Percentiles rank a stretch among this genome's conserved stretches.
Conservation (phyloP, 768 basidiomycete genomes). For the Leccinum fibrillosum region DNA sequence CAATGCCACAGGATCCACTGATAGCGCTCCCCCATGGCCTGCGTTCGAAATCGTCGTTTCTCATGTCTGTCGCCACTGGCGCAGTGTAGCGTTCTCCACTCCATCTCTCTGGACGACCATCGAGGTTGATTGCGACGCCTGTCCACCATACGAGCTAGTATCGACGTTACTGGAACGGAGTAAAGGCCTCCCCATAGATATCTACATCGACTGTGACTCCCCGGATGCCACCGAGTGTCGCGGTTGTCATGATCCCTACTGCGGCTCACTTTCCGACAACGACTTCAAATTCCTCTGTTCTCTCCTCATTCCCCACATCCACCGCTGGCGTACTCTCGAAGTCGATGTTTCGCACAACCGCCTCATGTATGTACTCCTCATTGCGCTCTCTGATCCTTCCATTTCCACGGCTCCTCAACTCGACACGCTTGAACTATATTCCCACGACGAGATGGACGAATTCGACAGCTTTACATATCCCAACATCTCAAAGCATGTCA, state of each 20-base stretch:
- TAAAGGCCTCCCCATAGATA: conserved; percentile 50
- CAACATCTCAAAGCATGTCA: conserved; percentile 37
- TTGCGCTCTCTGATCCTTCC: conserved; percentile 35
- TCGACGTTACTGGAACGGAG: conserved; percentile 50
- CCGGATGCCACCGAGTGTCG: conserved; percentile 16
- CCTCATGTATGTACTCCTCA: conserved; percentile 46
- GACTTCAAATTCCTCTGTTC: conserved; percentile 28
- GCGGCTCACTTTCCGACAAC: conserved; percentile 18
- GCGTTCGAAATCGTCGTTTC: conserved; percentile 55
- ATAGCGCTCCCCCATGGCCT: conserved; percentile 6
- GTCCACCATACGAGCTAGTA: conserved; percentile 43
- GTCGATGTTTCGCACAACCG: conserved; percentile 44
- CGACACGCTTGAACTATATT: conserved; percentile 51
- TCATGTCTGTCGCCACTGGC: conserved; percentile 63
- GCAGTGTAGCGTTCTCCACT: conserved; percentile 47
- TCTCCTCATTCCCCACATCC: conserved; percentile 49
- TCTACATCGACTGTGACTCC: conserved; percentile 45
- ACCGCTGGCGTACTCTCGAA: conserved; percentile 51
- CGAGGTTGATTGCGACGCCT: conserved; percentile 17
- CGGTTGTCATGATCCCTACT: conserved; percentile 22
- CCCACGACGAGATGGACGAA: conserved; percentile 48
- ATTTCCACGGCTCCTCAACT: conserved; percentile 51
- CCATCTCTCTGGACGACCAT: conserved; percentile 57
- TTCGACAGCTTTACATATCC: conserved; percentile 10
- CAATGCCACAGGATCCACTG: conserved; percentile 3